These are phyloP conservation scores for Fraxinus americana DNA, from an alignment of 257 asterid species.

Conservation along the genomic window DNA sequence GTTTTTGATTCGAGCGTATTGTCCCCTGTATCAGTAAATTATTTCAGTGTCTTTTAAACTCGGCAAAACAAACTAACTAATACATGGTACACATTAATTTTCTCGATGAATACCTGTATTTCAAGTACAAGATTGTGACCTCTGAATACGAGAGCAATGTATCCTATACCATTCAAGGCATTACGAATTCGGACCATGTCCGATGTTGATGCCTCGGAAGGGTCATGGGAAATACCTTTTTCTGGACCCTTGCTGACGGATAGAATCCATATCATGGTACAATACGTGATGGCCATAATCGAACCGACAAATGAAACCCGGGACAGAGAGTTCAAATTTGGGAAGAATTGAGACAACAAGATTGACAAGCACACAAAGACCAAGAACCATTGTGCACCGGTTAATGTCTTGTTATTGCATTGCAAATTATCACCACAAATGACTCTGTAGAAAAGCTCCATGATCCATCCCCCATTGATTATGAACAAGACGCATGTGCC, in stretches of 20 bases:
- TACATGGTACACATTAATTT: neutral
- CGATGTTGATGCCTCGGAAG: neutral
- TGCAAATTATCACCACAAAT: constrained; percentile 23
- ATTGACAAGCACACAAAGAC: constrained; percentile 53
- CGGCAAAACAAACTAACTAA: neutral
- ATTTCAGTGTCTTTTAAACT: neutral
- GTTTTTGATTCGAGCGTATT: constrained; percentile 36
- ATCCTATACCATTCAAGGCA: constrained; percentile 46
- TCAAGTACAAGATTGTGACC: constrained; percentile 82
- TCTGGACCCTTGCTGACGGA: constrained; percentile 24
- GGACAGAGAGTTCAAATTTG: constrained; percentile 58
- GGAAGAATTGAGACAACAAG: constrained; percentile 50
- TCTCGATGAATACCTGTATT: constrained; percentile 49
- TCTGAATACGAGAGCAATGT: constrained; percentile 55
- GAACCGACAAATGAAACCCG: constrained; percentile 55
- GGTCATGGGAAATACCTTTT: constrained; percentile 12
- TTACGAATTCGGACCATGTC: constrained; percentile 31
- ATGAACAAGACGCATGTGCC: constrained; percentile 59
- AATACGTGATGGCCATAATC: constrained; percentile 40
- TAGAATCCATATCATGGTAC: constrained; percentile 44
- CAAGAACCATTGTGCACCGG: constrained; percentile 61
- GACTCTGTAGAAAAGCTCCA: constrained; percentile 39
- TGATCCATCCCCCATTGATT: constrained; percentile 52
- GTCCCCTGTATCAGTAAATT: constrained; percentile 53
- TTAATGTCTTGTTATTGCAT: constrained; percentile 31